These are phyloP conservation scores for Hypoxylon fuscum DNA, from an alignment of 495 filamentous ascomycete species.

Conservation along the genomic window DNA sequence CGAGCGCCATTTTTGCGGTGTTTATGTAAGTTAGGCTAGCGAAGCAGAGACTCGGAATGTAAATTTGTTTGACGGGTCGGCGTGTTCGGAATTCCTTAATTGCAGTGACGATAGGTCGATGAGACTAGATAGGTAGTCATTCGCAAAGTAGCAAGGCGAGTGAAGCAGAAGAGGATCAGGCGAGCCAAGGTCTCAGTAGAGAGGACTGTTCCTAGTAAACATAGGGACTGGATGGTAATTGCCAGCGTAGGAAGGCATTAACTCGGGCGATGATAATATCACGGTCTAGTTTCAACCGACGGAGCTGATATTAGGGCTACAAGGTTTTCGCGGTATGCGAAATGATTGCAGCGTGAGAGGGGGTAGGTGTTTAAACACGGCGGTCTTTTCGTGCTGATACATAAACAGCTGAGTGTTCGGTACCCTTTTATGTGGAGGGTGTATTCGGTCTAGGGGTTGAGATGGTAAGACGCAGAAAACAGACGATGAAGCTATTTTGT, in stretches of 20 bases:
- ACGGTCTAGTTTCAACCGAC: constrained; percentile 76
- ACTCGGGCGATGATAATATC: constrained; percentile 54
- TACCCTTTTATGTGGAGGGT: constrained; percentile 51
- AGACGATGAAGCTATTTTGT: constrained; percentile 6
- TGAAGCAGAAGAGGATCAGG: constrained; percentile 37
- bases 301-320: constrained; percentile 81
- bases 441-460: constrained; percentile 28
- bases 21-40: constrained; percentile 42
- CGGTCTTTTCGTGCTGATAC: constrained; percentile 65
- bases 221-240: constrained; percentile 57
- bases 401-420: constrained; percentile 62
- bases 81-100: constrained; percentile 32
- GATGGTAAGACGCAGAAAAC: constrained; percentile 17
- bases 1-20: constrained; percentile 66
- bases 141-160: constrained; percentile 34
- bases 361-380: constrained; percentile 76
- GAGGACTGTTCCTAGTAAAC: constrained; percentile 58
- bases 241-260: constrained; percentile 61
- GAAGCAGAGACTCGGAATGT: constrained; percentile 36
- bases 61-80: constrained; percentile 28
- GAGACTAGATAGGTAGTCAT: constrained; percentile 44
- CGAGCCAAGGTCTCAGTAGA: constrained; percentile 57
- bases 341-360: constrained; percentile 93
- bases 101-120: constrained; percentile 24
- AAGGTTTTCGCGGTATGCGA: constrained; percentile 88